Conservation (phyloP, 2,329 filamentous ascomycete species). For the Xylariaceae sp. region DNA sequence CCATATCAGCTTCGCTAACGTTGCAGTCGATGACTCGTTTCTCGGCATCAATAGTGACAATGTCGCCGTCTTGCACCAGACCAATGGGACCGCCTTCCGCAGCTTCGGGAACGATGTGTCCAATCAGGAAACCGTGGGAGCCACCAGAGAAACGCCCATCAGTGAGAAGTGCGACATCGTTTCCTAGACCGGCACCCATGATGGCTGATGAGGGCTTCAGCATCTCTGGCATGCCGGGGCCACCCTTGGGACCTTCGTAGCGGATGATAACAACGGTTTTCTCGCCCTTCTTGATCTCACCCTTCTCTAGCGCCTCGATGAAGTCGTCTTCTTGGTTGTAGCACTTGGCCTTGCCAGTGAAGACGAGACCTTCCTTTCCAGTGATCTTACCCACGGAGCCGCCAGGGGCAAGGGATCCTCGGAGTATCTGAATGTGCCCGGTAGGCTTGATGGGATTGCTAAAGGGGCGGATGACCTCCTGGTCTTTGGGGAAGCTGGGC, state of each 20-base stretch:
- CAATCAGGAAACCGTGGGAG: slow-evolving; percentile 81
- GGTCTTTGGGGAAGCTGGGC: slow-evolving; percentile 69
- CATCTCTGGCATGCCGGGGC: slow-evolving; percentile 93
- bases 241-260: slow-evolving; percentile 90
- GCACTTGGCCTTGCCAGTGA: slow-evolving; percentile 75
- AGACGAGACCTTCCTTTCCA: slow-evolving; percentile 83
- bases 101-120: slow-evolving; percentile 83
- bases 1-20: slow-evolving; percentile 62
- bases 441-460: slow-evolving; percentile 81
- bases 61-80: slow-evolving; percentile 75
- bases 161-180: slow-evolving; percentile 70
- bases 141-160: slow-evolving; percentile 77
- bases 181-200: slow-evolving; percentile 81
- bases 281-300: slow-evolving; percentile 76
- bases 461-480: slow-evolving; percentile 77
- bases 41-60: slow-evolving; percentile 78
- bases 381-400: slow-evolving; percentile 93
- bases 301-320: slow-evolving; percentile 70
- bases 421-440: slow-evolving; percentile 84
- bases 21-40: slow-evolving; percentile 64
- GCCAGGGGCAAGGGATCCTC: slow-evolving; percentile 78
- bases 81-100: slow-evolving; percentile 82
- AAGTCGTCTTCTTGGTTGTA: slow-evolving; percentile 83
- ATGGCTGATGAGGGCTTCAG: slow-evolving; percentile 88
- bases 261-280: slow-evolving; percentile 89